phyloP scores from a whole-genome alignment of 495 filamentous ascomycete genomes.

The Aspergillus ellipticus region DNA sequence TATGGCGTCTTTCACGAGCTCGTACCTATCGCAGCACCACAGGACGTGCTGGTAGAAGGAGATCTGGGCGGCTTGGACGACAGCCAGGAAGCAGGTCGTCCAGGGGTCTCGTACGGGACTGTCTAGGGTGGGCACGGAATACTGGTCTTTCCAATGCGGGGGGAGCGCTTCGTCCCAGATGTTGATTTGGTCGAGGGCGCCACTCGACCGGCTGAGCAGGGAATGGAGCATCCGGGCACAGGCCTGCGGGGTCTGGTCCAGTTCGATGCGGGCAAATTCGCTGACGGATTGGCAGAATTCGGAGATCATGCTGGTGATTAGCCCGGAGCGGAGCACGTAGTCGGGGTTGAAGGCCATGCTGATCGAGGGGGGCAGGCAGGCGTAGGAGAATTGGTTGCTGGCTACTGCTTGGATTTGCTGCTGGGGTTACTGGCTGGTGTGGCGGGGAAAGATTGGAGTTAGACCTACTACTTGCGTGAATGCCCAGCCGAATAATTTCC shows the following conservation, averaged over 20 bases:
- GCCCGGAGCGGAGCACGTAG: background rate
- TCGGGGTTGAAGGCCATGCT: background rate
- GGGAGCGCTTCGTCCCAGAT: constrained; percentile 2
- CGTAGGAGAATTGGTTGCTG: background rate
- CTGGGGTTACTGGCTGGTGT: background rate
- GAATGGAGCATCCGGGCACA: background rate
- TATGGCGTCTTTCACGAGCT: background rate
- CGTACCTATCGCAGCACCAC: background rate
- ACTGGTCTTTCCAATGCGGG: background rate
- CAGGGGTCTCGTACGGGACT: background rate
- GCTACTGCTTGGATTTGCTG: constrained; percentile 11
- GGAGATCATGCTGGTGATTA: constrained; percentile 2
- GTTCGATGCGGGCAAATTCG: background rate
- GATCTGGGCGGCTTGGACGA: background rate
- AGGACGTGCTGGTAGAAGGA: background rate
- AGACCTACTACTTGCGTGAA: constrained; percentile 5
- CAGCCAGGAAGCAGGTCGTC: background rate
- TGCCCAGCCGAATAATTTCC: constrained; percentile 4
- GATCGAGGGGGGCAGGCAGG: background rate
- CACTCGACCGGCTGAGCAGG: background rate
- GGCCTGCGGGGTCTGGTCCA: background rate
- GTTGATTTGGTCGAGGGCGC: background rate
- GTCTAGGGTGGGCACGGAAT: background rate
- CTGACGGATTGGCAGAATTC: background rate
- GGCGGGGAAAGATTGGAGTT: background rate